Evolutionary conservation across 306 rosid genomes (phyloP).

Genomic region (Ochetophila trinervis): DNA sequence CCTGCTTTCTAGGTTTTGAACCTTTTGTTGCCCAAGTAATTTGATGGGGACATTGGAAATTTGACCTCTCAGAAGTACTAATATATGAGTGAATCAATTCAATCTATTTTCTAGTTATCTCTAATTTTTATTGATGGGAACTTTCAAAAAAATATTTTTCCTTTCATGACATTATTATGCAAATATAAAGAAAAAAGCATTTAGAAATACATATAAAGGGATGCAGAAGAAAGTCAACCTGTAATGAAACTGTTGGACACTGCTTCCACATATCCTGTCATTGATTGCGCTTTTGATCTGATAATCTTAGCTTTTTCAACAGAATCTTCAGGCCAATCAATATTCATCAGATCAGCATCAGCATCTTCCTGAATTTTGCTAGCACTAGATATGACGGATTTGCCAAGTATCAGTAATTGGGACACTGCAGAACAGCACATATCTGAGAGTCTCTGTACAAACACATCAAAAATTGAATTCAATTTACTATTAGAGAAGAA

Average conservation of each 20-base stretch:
- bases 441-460: constrained; percentile 90
- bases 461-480: constrained; percentile 19
- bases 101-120: neutral
- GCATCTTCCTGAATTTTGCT: constrained; percentile 53
- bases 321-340: constrained; percentile 91
- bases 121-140: neutral
- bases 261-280: constrained; percentile 78
- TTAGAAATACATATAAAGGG: neutral
- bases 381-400: constrained; percentile 70
- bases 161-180: neutral
- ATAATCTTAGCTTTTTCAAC: constrained; percentile 80
- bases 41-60: neutral
- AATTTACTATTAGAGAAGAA: neutral
- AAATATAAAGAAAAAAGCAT: neutral
- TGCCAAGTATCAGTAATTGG: constrained; percentile 71
- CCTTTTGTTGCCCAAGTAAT: neutral
- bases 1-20: neutral
- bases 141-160: neutral
- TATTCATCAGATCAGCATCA: constrained; percentile 40
- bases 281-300: constrained; percentile 70
- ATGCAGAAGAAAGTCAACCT: constrained; percentile 43
- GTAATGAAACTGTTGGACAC: constrained; percentile 83
- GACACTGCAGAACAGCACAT: constrained; percentile 88
- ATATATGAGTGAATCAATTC: neutral
- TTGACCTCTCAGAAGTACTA: neutral